Conservation (phyloP, 192 early-diverging fungal genomes). For the Entomortierella chlamydospora region DNA sequence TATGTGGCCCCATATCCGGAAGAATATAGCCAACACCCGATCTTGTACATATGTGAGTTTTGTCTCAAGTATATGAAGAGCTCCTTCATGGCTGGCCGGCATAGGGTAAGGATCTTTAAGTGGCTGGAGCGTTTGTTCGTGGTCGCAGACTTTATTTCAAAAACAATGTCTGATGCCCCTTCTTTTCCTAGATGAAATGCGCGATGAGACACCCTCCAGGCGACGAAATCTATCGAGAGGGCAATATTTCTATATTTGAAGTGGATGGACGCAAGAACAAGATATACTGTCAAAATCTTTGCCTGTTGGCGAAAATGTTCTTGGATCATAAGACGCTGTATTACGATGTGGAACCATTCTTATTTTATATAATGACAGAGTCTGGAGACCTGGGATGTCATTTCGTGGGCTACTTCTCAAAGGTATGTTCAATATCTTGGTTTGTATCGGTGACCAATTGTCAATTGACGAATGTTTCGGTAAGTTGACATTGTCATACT, state of each 20-base stretch:
- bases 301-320: slow-evolving; percentile 96
- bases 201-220: slow-evolving; percentile 88
- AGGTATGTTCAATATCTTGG: slow-evolving; percentile 54
- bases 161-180: neutral
- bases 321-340: slow-evolving; percentile 97
- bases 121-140: neutral
- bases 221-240: slow-evolving; percentile 95
- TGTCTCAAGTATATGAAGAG: slow-evolving; percentile 99
- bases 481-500: neutral
- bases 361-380: slow-evolving; percentile 97
- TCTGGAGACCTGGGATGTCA: slow-evolving; percentile 79
- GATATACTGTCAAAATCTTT: slow-evolving; percentile 98
- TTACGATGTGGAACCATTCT: slow-evolving; percentile 97
- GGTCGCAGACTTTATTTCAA: too few relatives aligned
- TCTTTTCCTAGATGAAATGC: slow-evolving; percentile 73
- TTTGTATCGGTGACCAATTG: neutral
- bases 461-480: neutral
- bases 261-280: slow-evolving; percentile 98
- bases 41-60: slow-evolving; percentile 94
- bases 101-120: slow-evolving; percentile 65
- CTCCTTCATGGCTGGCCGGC: slow-evolving; percentile 81
- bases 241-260: slow-evolving; percentile 91
- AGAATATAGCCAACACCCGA: slow-evolving; percentile 87
- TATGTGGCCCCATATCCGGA: slow-evolving; percentile 96
- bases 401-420: slow-evolving; percentile 98